These are phyloP conservation scores for Fagopyrum tataricum DNA, from an alignment of 148 eudicot genomes.

Conservation along the genomic window DNA sequence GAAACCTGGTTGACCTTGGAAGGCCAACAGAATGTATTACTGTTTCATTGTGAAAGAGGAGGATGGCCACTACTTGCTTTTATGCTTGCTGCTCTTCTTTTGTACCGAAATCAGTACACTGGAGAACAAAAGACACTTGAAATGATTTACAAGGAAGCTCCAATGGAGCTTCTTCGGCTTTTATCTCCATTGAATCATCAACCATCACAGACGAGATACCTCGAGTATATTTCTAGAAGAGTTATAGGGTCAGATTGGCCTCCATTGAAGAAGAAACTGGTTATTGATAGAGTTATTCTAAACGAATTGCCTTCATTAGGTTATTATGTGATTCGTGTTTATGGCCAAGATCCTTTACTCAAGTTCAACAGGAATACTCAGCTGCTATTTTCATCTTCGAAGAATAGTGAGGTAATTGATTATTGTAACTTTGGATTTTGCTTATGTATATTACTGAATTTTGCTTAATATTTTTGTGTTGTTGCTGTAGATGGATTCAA, in stretches of 20 bases:
- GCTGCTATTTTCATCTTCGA: conserved; percentile 50
- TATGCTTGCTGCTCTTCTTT: conserved; percentile 77
- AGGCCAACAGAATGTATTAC: conserved; percentile 69
- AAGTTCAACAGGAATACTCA: conserved; percentile 34
- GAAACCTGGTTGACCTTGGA: conserved; percentile 69
- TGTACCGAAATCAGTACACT: conserved; percentile 52
- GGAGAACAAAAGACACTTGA: too few relatives aligned
- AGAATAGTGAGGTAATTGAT: conserved; percentile 21
- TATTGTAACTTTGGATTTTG: neutral
- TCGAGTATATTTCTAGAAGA: conserved; percentile 12
- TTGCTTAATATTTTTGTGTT: neutral
- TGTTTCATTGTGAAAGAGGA: conserved; percentile 80
- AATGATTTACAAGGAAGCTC: conserved; percentile 60
- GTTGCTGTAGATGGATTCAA: conserved; percentile 48
- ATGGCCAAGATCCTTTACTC: conserved; percentile 16
- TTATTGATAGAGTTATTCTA: conserved; percentile 2
- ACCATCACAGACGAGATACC: conserved; percentile 13
- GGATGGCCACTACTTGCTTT: conserved; percentile 87
- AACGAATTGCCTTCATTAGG: neutral
- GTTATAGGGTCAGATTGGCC: conserved; percentile 11
- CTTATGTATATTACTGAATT: neutral
- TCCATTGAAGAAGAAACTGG: conserved; percentile 6
- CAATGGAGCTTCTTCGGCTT: conserved; percentile 15
- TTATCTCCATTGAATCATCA: conserved; percentile 12
- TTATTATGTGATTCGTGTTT: conserved; percentile 18